Conservation (phyloP, 129 eudicot species). For the Erigeron canadensis region DNA sequence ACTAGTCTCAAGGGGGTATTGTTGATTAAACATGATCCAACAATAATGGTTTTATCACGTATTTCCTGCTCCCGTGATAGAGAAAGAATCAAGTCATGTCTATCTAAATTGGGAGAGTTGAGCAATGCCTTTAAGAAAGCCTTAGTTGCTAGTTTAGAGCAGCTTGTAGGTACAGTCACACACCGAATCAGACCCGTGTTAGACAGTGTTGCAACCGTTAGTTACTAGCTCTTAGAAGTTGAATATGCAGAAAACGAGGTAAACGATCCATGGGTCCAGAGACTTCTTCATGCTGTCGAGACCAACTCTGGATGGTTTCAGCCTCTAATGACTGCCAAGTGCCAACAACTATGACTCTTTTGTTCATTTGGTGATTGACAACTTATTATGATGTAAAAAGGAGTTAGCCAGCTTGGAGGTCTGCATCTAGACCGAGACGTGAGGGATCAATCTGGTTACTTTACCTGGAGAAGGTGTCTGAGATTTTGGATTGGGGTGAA, state of each 20-base stretch:
- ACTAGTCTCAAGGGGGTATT: neutral
- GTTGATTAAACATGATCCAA: neutral
- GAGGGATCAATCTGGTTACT: conserved; percentile 77
- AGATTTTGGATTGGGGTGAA: conserved; percentile 97
- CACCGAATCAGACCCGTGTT: conserved; percentile 79
- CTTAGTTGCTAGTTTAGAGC: conserved; percentile 63
- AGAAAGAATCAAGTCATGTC: conserved; percentile 79
- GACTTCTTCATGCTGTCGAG: conserved; percentile 86
- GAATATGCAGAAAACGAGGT: conserved; percentile 92
- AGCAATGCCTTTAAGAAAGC: conserved; percentile 82
- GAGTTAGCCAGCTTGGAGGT: conserved; percentile 93
- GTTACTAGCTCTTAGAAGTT: conserved; percentile 87
- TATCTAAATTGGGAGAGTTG: conserved; percentile 75
- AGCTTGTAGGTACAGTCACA: conserved; percentile 73
- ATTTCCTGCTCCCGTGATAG: conserved; percentile 79
- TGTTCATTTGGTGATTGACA: conserved; percentile 80
- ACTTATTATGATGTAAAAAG: conserved; percentile 90
- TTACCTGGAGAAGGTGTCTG: conserved; percentile 87
- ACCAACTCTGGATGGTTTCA: conserved; percentile 85
- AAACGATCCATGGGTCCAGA: conserved; percentile 97
- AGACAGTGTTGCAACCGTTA: conserved; percentile 74
- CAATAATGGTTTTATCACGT: conserved; percentile 37
- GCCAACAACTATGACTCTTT: conserved; percentile 80
- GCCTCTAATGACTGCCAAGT: conserved; percentile 76
- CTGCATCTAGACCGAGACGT: conserved; percentile 87